Evolutionary conservation across 1,139 yeast species (phyloP), one percentile per base, ranked within the genome.

Genomic region (Pichia sp.): DNA sequence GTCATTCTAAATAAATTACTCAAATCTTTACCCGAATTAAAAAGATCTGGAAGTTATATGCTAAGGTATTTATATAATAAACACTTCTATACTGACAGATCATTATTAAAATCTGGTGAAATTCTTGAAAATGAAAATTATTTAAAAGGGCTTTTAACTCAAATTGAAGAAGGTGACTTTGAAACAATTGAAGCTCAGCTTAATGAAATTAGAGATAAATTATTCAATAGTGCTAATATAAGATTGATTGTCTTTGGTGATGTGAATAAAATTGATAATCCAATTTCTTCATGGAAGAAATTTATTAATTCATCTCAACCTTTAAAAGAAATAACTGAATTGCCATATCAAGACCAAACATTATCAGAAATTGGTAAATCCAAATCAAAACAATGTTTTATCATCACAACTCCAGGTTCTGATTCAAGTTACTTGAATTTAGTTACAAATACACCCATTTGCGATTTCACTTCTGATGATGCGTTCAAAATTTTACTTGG

Each of bases 371-470:
- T 74, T 8, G 96, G 96, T 25, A 47, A 53, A 13, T 47, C 57
- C 0, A 77, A 87, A 40, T 61, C 73, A 9, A 61, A 67, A 5
- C 69, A 71, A 34, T 94, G 95, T 0, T 70, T 65, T 48, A 64
- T 91, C 35, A 72, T 84, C 1, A 73, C 86, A 0, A 77, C 89
- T 11, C 91, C 96, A 11, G 89, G 94, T 0, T 80, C 94, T 0
- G 96, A 89, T 50, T 82, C 96, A 0, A 76, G 93, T n/a, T 86
- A 78, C 56, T 66, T 88, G 59, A 68, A 74, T 24, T 60, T 85
- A 0, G 64, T 78, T 8, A 72, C 94, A 0, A 66, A 68, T 11
- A 76, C 84, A 13, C 87, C 93, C 2, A 66, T 74, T 10, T 33
- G 28, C 18, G 77, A 78, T 48, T 86, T 80, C 55, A 61, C 70